A percentile compares a stretch with the other conserved stretches of the same genome.
Evolutionary conservation across 2,329 filamentous ascomycete genomes (phyloP).

Genomic region (Alternaria brassicae): DNA sequence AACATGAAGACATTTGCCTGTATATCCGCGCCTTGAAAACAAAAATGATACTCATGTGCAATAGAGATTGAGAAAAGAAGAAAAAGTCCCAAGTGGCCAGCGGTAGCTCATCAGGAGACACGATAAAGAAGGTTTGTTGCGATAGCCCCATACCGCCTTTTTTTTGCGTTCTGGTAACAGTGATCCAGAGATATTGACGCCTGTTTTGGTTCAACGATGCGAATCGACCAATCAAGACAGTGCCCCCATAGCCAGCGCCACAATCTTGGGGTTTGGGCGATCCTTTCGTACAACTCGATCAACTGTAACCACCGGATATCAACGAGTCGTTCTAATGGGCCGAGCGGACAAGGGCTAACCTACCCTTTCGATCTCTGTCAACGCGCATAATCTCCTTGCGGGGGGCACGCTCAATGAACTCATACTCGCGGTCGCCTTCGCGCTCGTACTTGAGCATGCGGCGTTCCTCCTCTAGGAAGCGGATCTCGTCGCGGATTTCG

Average conservation of each 20-base stretch:
- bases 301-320: conserved; percentile 46
- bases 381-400: conserved; percentile 69
- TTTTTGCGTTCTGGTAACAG: background rate
- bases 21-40: conserved; percentile 7
- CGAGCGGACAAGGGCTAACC: conserved; percentile 84
- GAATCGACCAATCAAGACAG: conserved; percentile 2
- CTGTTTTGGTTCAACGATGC: background rate
- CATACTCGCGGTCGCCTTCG: conserved; percentile 62
- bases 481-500: conserved; percentile 76
- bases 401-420: conserved; percentile 65
- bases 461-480: conserved; percentile 71
- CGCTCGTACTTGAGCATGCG: conserved; percentile 65
- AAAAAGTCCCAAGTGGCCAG: background rate
- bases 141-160: background rate
- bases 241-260: conserved; percentile 38
- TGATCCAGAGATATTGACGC: background rate
- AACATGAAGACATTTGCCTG: conserved; percentile 8
- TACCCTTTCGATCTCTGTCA: conserved; percentile 94
- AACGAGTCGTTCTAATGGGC: conserved; percentile 59
- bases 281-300: conserved; percentile 39
- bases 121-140: background rate
- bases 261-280: conserved; percentile 51
- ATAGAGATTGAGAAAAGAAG: conserved; percentile 1
- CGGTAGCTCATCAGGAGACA: background rate
- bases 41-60: background rate